A percentile compares a stretch with the other conserved stretches of the same genome.
Conservation (phyloP, 1,284 basidiomycete genomes). For the Ustilago shanxiensis region DNA sequence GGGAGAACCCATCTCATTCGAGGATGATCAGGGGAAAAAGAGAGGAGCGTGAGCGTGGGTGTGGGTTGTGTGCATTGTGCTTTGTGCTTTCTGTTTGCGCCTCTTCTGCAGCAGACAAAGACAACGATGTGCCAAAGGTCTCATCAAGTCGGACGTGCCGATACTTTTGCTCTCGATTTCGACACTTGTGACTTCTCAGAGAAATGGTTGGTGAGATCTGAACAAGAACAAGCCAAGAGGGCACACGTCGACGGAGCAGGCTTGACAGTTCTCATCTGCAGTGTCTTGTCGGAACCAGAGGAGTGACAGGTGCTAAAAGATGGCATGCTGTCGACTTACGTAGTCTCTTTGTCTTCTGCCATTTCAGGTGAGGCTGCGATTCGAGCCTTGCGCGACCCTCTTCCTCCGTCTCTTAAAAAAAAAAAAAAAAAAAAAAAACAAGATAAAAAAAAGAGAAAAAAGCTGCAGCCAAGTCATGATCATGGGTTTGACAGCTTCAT, state of each 20-base stretch:
- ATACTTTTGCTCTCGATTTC: not conserved
- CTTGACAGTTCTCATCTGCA: too few species aligned
- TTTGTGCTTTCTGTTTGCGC: conserved; percentile 24
- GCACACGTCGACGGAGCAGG: too few species aligned
- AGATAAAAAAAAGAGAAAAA: not conserved
- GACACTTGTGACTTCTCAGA: not conserved
- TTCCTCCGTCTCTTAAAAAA: not conserved
- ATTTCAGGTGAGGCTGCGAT: not conserved
- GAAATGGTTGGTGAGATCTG: too few species aligned
- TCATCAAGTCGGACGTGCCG: conserved; percentile 8
- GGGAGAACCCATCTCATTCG: not conserved
- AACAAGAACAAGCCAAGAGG: not conserved
- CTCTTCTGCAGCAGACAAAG: conserved; percentile 3
- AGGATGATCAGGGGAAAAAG: not conserved
- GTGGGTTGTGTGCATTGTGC: not conserved
- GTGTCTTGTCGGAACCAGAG: not conserved
- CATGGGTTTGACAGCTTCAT: conserved; percentile 35
- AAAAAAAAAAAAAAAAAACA: not conserved
- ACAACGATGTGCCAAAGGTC: conserved; percentile 4
- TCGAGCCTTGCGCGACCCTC: not conserved
- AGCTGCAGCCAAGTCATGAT: conserved; percentile 9
- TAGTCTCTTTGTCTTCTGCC: conserved; percentile 13
- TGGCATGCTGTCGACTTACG: conserved; percentile 21
- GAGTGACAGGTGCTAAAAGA: conserved; percentile 10
- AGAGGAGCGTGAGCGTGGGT: not conserved